Evolutionary conservation across 2,329 filamentous ascomycete genomes (phyloP).

Genomic region (Chaetomium sp.): DNA sequence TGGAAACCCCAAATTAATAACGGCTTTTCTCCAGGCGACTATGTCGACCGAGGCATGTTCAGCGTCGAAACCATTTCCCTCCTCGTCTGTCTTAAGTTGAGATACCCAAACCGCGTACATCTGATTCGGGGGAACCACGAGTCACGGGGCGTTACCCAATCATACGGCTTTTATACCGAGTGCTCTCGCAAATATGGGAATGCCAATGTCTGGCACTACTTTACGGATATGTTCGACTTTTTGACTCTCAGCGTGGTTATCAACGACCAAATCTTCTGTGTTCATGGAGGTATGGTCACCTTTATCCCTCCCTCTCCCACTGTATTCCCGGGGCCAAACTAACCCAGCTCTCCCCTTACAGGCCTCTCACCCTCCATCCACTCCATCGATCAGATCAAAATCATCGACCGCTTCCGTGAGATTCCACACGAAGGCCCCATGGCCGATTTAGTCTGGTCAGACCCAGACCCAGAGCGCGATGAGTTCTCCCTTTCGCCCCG

Average conservation of each 20-base stretch:
- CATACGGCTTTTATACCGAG: slow-evolving; percentile 98
- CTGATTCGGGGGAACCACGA: slow-evolving; percentile 98
- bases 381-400: slow-evolving; percentile 98
- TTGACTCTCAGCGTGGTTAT: slow-evolving; percentile 95
- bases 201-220: slow-evolving; percentile 98
- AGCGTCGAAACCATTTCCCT: slow-evolving; percentile 98
- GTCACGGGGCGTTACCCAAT: slow-evolving; percentile 94
- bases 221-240: slow-evolving; percentile 99
- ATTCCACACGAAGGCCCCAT: slow-evolving; percentile 98
- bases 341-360: slow-evolving; percentile 26
- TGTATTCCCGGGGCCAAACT: background rate
- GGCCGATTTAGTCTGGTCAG: slow-evolving; percentile 99
- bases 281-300: slow-evolving; percentile 68
- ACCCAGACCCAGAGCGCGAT: slow-evolving; percentile 93
- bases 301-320: background rate
- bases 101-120: slow-evolving; percentile 93
- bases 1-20: background rate
- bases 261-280: slow-evolving; percentile 98
- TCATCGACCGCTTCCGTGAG: slow-evolving; percentile 97
- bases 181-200: slow-evolving; percentile 98
- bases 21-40: slow-evolving; percentile 60
- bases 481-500: slow-evolving; percentile 92
- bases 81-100: slow-evolving; percentile 91
- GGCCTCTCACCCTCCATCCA: slow-evolving; percentile 86
- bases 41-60: slow-evolving; percentile 97